phyloP scores from a whole-genome alignment of 73 alveolate genomes.

The Uronychia setigera region DNA sequence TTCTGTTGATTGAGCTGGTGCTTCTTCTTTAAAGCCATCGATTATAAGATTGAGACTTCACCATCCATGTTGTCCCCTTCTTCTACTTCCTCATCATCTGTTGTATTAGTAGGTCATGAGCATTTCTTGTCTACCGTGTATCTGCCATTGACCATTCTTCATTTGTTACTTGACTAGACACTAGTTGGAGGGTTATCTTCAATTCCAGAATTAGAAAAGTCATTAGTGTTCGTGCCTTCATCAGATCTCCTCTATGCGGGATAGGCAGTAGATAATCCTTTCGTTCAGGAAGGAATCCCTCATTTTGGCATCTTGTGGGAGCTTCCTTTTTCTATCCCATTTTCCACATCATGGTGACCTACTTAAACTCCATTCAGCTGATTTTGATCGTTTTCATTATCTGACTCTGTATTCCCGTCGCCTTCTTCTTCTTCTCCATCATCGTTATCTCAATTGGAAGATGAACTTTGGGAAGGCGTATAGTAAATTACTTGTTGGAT shows the following conservation, averaged over 20 bases:
- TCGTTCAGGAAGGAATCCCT: too few species aligned
- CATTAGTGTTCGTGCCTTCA: not conserved
- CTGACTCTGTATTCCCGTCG: too few species aligned
- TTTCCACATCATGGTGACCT: too few species aligned
- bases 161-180: not conserved
- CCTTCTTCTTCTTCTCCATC: not conserved
- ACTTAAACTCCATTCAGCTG: too few species aligned
- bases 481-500: not conserved
- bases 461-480: not conserved
- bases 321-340: too few species aligned
- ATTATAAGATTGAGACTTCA: not conserved
- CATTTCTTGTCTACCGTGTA: not conserved
- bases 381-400: too few species aligned
- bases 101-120: not conserved
- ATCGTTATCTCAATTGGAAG: not conserved
- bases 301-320: too few species aligned
- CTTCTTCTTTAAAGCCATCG: not conserved
- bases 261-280: not conserved
- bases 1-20: not conserved
- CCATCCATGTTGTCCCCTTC: not conserved
- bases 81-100: not conserved
- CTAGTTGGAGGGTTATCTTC: not conserved
- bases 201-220: not conserved
- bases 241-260: not conserved
- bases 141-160: too few species aligned